These are phyloP conservation scores for Vitis rupestris DNA, from an alignment of 164 flowering plant species.

Conservation along the genomic window DNA sequence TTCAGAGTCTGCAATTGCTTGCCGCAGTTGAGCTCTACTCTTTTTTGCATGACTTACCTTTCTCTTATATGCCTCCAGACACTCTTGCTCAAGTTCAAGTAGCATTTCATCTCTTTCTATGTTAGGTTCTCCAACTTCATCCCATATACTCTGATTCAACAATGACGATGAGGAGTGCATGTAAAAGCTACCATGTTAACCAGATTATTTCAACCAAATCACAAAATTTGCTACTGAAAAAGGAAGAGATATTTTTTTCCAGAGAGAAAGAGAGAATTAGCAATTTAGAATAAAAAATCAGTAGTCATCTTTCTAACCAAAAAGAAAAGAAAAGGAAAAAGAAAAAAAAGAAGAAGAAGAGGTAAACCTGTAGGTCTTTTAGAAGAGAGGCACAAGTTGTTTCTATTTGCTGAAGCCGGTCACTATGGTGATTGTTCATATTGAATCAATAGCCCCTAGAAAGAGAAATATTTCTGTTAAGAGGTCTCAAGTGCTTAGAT, in stretches of 20 bases:
- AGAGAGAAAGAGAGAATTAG: background rate
- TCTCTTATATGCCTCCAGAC: slow-evolving; percentile 65
- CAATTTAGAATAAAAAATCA: background rate
- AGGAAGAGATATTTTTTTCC: background rate
- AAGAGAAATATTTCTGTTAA: background rate
- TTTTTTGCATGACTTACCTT: slow-evolving; percentile 67
- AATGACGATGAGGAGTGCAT: background rate
- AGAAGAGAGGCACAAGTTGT: slow-evolving; percentile 63
- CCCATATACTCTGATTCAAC: slow-evolving; percentile 65
- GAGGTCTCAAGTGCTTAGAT: background rate
- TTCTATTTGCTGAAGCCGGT: slow-evolving; percentile 39
- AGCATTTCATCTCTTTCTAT: slow-evolving; percentile 60
- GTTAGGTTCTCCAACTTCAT: slow-evolving; percentile 82
- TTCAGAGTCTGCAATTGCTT: slow-evolving; percentile 59
- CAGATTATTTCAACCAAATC: background rate
- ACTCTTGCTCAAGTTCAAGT: slow-evolving; percentile 66
- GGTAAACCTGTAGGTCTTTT: slow-evolving; percentile 61
- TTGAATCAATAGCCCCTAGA: slow-evolving; percentile 9
- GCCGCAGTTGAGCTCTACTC: slow-evolving; percentile 52
- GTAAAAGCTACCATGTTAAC: background rate
- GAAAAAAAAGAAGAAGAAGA: background rate
- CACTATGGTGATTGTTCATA: slow-evolving; percentile 27
- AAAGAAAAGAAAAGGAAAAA: background rate
- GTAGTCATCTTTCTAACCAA: background rate
- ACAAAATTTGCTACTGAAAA: too few relatives aligned